Evolutionary conservation across 148 eudicot species (phyloP), one percentile per base, ranked within the genome.

Genomic region (Rhododendron ovatum): DNA sequence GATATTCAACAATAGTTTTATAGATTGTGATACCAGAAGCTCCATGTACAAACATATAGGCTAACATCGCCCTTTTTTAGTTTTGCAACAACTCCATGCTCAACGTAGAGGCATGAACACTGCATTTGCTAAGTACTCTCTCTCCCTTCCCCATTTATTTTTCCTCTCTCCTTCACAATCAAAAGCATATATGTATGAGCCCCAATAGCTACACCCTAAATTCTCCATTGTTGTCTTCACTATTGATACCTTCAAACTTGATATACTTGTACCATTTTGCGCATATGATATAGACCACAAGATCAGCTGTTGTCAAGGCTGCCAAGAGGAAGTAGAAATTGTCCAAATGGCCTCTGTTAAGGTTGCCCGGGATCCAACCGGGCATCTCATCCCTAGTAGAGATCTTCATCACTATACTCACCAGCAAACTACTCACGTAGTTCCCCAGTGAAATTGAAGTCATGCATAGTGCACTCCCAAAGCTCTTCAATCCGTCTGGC

Each of bases 401-500:
- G 63, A 93, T 89, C n/a, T 90, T 91, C 91, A 89, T 93, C 11
- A 94, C 91, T 33, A 94, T 84, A 11, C 89, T 89, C 50, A 93
- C 93, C 2, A 93, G 89, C 82, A 94, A 82, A 74, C 91, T 92
- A 69, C 98, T 93, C 37, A 90, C 92, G 63, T 94, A 93, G 82
- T 94, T 93, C 50, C 98, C 98, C 14, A 92, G 81, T 9, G 98
- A 92, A 74, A 94, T 92, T 1, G 94, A 94, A 47, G 92, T 90
- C 91, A 93, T 91, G 84, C 95, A 91, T 7, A 93, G 93, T 22
- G 98, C 98, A 83, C 95, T 94, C 20, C 95, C 95, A 20, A 94
- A 94, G 85, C 94, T 93, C 87, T 93, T 94, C 24, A 93, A 61
- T 30, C 93, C 93, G 22, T 91, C 94, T 1, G 97, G 97, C 20